Evolutionary conservation across 805 yeast genomes (phyloP), one percentile per base, ranked within the genome.

Genomic region (Yarrowia yakushimensis): DNA sequence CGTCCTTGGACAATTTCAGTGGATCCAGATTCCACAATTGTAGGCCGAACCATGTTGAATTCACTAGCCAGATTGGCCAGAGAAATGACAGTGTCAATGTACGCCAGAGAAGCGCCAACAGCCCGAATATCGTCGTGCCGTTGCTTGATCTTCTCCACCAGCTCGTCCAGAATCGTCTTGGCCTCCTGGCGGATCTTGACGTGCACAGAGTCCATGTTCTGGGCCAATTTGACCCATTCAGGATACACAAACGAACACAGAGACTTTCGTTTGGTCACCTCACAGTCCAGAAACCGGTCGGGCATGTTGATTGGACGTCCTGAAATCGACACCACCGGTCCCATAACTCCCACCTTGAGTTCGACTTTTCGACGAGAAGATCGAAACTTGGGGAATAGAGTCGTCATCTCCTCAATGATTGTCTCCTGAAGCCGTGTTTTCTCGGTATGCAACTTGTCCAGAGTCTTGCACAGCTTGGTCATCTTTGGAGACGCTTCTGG

Each of bases 41-140:
- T 75, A 0, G 99, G 99, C 60, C 89, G 75, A 0, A 81, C 84
- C 50, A 91, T 78, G 31, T 81, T 76, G 65, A 81, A 82, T 67
- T 90, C 96, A n/a, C 73, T 71, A 0, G 97, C 87, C 15, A 92
- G 73, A 0, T 75, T 72, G 0, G 96, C 86, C 73, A 94, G 88
- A 0, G 96, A 86, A 12, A 84, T 74, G 0, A 88, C 76, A 0
- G 86, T 84, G 72, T 93, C 99, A 6, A 92, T 68, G 57, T 80
- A 80, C 65, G 90, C 96, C 27, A 85, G 73, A 41, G 78, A 67
- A 61, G 78, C 70, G 60, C 88, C 75, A 62, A 82, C 74, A 37
- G 72, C 67, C 41, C 96, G 76, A 2, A 90, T 75, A 1, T 76
- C 74, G 0, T 77, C 67, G 23, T 83, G 76, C 37, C 75, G 69